Conservation (phyloP, 805 yeast species). For the Jamesozyma lodderae region DNA sequence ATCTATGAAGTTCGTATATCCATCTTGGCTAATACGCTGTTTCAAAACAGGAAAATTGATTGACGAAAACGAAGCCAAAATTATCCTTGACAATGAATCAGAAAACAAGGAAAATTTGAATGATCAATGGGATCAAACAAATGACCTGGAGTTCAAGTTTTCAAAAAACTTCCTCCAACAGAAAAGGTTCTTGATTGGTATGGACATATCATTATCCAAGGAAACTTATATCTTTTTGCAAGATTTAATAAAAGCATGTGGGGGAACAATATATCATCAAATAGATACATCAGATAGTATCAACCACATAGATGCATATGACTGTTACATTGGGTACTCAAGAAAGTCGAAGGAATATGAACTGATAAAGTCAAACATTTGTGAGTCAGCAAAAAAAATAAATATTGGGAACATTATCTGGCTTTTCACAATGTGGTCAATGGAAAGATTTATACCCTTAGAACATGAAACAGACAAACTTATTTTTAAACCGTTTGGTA, state of each 20-base stretch:
- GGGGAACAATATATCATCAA: conserved; percentile 40
- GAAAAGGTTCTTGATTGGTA: conserved; percentile 42
- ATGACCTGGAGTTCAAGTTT: conserved; percentile 6
- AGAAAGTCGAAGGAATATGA: conserved; percentile 50
- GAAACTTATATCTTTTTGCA: conserved; percentile 34
- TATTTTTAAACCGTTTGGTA: conserved; percentile 58
- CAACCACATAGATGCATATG: conserved; percentile 23
- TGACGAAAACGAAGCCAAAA: conserved; percentile 45
- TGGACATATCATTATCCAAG: conserved; percentile 48
- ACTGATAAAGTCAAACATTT: too few species aligned
- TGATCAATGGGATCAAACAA: conserved; percentile 9
- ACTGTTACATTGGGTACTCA: conserved; percentile 53
- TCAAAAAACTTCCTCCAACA: conserved; percentile 27
- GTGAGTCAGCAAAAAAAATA: conserved; percentile 35
- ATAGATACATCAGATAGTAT: conserved; percentile 14
- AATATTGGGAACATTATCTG: conserved; percentile 63
- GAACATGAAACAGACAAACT: conserved; percentile 32
- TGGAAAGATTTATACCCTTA: conserved; percentile 50
- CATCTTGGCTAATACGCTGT: conserved; percentile 75
- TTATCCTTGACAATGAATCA: not conserved
- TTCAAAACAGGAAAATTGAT: conserved; percentile 42
- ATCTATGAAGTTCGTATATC: conserved; percentile 53
- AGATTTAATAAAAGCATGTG: conserved; percentile 40
- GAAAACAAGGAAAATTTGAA: conserved; percentile 8
- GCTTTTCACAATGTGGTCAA: conserved; percentile 60